A percentile compares a stretch with the other conserved stretches of the same genome.
These are phyloP conservation scores for Lyophyllum semitale DNA, from an alignment of 768 basidiomycete genomes.

Conservation along the genomic window DNA sequence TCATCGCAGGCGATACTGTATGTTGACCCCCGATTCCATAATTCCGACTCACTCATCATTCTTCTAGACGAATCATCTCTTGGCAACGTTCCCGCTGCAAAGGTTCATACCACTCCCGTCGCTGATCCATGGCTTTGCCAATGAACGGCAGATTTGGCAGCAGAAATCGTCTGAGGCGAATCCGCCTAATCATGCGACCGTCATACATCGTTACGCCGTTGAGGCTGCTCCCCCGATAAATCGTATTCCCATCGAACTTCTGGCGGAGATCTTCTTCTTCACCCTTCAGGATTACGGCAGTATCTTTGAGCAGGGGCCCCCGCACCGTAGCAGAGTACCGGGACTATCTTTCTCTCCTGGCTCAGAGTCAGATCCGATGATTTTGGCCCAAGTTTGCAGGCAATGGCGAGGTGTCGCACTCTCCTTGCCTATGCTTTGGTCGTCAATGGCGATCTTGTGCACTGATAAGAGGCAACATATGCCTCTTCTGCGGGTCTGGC, in stretches of 20 bases:
- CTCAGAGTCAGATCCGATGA: constrained; percentile 7
- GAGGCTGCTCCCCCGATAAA: background rate
- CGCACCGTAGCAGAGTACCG: background rate
- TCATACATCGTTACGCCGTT: background rate
- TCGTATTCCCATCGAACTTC: constrained; percentile 3
- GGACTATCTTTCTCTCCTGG: constrained; percentile 1
- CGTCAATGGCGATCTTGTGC: constrained; percentile 6
- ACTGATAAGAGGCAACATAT: background rate
- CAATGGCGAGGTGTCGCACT: constrained; percentile 9
- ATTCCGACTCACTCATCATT: background rate
- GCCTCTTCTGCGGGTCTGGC: constrained; percentile 6
- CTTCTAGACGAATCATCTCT: background rate
- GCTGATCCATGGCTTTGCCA: background rate
- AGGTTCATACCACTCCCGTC: background rate
- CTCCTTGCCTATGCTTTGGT: constrained; percentile 8
- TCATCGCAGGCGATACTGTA: background rate
- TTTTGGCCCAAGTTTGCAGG: constrained; percentile 8
- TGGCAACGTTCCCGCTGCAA: background rate
- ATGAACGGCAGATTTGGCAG: background rate
- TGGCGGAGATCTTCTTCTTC: constrained; percentile 7
- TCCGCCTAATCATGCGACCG: background rate
- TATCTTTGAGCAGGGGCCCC: background rate
- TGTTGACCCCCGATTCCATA: background rate
- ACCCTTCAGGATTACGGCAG: background rate
- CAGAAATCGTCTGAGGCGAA: background rate